Base-by-base conservation (phyloP, 2,329 filamentous ascomycete species). In the Diaporthe caulivora region DNA sequence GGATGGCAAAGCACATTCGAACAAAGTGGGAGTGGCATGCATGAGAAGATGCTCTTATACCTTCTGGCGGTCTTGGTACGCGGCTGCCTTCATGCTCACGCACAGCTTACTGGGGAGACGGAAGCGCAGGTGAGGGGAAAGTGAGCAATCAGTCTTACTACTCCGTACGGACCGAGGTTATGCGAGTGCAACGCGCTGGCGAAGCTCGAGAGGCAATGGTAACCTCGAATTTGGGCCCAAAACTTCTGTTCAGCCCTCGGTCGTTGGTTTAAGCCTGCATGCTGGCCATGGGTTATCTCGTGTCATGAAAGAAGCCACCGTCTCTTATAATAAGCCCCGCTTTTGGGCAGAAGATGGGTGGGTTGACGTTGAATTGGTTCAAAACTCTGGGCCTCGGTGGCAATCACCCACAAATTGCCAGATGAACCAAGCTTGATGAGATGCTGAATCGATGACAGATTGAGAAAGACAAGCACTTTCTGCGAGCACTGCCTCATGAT, bases 61-160 rank as follows among this genome's bases (percentile, higher is more conserved):
- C n/a, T 24, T 34, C 15, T 49, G 42, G 44, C 10, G 13, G 18
- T 8, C 21, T 18, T 18, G 31, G n/a, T 37, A 10, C 5, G 24
- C n/a, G 15, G 29, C 44, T 21, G 15, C 21, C 62, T 65, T 8
- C 29, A 24, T 47, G 8, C 26, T 8, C 40, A 26, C 60, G 9
- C 42, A 17, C n/a, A 26, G 47, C 31, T 24, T 34, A 8, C 29
- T 21, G 29, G 24, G 34, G 29, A 15, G 31, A 31, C 34, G 21
- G 44, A 51, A n/a, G 10, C 44, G 44, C 21, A 18, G 62, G 62
- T 65, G 62, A 65, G 62, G 62, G 62, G 62, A 65, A 65, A 65
- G 44, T 31, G 44, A 44, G 44, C 31, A 65, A 13, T 17, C 31
- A 65, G 62, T 11, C 26, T 65, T 13, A 37, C 21, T 6, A n/a